These are phyloP conservation scores for Annulohypoxylon bovei DNA, from an alignment of 495 filamentous ascomycete species.

Conservation along the genomic window DNA sequence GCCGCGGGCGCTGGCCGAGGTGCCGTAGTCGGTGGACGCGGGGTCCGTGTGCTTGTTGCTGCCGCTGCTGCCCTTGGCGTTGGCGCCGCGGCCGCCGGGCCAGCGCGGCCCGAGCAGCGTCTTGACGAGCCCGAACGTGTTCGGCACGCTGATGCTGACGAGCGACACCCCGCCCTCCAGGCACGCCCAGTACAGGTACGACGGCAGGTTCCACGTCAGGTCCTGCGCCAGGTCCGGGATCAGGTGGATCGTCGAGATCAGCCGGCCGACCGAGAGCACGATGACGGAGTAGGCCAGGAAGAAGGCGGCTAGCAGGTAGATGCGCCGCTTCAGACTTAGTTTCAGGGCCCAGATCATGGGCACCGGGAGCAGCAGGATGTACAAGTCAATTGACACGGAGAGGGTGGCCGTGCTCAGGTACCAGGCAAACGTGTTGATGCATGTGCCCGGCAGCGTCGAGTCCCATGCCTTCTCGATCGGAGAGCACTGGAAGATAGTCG, in stretches of 20 bases:
- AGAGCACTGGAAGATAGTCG: slow-evolving; percentile 44
- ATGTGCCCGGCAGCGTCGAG: slow-evolving; percentile 29
- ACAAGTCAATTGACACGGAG: slow-evolving; percentile 15
- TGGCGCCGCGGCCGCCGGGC: background rate
- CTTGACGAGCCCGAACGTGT: slow-evolving; percentile 16
- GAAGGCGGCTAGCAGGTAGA: slow-evolving; percentile 16
- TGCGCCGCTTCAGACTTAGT: slow-evolving; percentile 9
- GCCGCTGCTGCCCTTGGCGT: background rate
- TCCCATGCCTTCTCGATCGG: slow-evolving; percentile 48
- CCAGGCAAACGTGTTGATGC: slow-evolving; percentile 20
- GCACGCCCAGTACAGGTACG: slow-evolving; percentile 22
- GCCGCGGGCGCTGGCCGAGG: background rate
- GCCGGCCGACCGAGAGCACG: slow-evolving; percentile 16
- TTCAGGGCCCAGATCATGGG: slow-evolving; percentile 24
- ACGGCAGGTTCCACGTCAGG: slow-evolving; percentile 19
- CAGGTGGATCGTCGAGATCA: slow-evolving; percentile 17
- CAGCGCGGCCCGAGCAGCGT: background rate
- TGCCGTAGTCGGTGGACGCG: background rate
- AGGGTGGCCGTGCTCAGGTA: slow-evolving; percentile 8
- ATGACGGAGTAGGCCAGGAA: slow-evolving; percentile 27
- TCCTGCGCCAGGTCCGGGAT: slow-evolving; percentile 11
- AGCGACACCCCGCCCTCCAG: slow-evolving; percentile 17
- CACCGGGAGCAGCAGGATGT: slow-evolving; percentile 22
- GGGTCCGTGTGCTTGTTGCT: slow-evolving; percentile 6
- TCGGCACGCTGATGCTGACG: slow-evolving; percentile 22